Conservation (phyloP, 2,329 filamentous ascomycete genomes). For the Xylariaceae sp. region DNA sequence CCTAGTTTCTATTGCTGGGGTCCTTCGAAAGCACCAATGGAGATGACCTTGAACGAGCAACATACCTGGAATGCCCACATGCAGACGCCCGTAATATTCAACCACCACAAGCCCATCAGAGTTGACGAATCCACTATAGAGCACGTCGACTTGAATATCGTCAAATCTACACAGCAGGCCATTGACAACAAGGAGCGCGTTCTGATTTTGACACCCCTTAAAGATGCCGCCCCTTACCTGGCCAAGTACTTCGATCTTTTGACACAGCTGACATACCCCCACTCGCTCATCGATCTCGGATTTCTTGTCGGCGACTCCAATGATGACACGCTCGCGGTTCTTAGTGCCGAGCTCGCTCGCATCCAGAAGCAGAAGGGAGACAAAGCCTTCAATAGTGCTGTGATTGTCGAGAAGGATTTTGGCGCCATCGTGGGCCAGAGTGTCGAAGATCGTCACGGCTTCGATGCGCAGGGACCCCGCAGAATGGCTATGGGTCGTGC, state of each 20-base stretch:
- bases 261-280: slow-evolving; percentile 85
- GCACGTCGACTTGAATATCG: slow-evolving; percentile 77
- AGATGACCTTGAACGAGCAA: slow-evolving; percentile 89
- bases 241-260: slow-evolving; percentile 92
- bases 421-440: slow-evolving; percentile 68
- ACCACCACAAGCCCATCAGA: slow-evolving; percentile 84
- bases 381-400: slow-evolving; percentile 79
- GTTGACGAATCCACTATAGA: slow-evolving; percentile 78
- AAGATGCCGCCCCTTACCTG: slow-evolving; percentile 79
- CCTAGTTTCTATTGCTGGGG: slow-evolving; percentile 95
- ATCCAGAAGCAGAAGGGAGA: slow-evolving; percentile 78
- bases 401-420: slow-evolving; percentile 90
- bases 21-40: slow-evolving; percentile 89
- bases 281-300: slow-evolving; percentile 88
- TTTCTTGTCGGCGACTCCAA: slow-evolving; percentile 90
- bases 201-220: slow-evolving; percentile 86
- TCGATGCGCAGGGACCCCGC: slow-evolving; percentile 81
- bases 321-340: slow-evolving; percentile 86
- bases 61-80: slow-evolving; percentile 84
- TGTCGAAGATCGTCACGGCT: slow-evolving; percentile 80
- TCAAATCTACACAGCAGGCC: slow-evolving; percentile 77
- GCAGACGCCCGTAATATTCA: slow-evolving; percentile 92
- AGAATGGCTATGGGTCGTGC: slow-evolving; percentile 87
- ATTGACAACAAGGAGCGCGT: slow-evolving; percentile 78
- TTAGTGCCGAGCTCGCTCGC: slow-evolving; percentile 80